Conservation (phyloP, 495 filamentous ascomycete genomes). For the Hypomontagnella monticulosa region DNA sequence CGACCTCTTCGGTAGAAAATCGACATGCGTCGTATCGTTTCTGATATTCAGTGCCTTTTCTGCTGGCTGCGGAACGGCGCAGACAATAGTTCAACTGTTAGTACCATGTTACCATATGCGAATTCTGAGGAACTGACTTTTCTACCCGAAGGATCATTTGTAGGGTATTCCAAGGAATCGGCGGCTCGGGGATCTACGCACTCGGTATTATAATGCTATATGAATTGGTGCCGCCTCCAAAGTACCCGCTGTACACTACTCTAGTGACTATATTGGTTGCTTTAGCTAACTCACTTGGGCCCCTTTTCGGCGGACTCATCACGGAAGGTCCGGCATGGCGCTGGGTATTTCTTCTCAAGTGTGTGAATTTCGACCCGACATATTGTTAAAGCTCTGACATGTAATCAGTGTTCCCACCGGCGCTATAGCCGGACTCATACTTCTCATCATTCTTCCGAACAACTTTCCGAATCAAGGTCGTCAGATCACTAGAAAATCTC, state of each 20-base stretch:
- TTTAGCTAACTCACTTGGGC: slow-evolving; percentile 32
- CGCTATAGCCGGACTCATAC: not conserved
- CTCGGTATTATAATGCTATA: slow-evolving; percentile 10
- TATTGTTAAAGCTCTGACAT: not conserved
- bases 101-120: slow-evolving; percentile 1
- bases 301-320: slow-evolving; percentile 41
- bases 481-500: not conserved
- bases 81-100: slow-evolving; percentile 39
- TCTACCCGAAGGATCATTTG: not conserved
- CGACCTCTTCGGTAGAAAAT: slow-evolving; percentile 35
- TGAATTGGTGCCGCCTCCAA: not conserved
- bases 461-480: slow-evolving; percentile 14
- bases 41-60: slow-evolving; percentile 33
- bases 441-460: slow-evolving; percentile 11
- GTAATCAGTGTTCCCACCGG: not conserved
- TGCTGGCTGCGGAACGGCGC: slow-evolving; percentile 34
- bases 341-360: slow-evolving; percentile 52
- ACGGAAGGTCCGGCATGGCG: slow-evolving; percentile 41
- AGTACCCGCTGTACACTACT: not conserved
- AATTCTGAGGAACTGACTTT: no score
- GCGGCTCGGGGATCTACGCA: not conserved
- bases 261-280: not conserved
- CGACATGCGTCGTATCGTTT: slow-evolving; percentile 4
- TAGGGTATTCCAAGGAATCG: not conserved
- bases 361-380: not conserved